A percentile compares a stretch with the other conserved stretches of the same genome.
Conservation (phyloP, 1,139 yeast species). For the Nakaseomyces bracarensis region DNA sequence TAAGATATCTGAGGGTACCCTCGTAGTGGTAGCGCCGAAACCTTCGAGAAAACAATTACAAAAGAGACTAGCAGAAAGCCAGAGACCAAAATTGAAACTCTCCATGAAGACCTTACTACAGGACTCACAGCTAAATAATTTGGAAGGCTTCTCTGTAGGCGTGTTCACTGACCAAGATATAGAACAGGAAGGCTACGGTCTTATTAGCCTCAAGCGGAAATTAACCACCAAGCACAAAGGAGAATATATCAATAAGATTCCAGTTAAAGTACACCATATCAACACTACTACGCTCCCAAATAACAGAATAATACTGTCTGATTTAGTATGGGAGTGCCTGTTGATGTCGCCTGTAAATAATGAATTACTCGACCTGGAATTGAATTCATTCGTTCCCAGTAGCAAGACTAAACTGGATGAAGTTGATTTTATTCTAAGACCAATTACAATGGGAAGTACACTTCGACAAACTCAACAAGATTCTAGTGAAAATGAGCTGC, state of each 20-base stretch:
- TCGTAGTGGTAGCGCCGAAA: conserved; percentile 79
- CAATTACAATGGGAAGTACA: conserved; percentile 1
- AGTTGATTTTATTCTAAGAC: not conserved
- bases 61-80: conserved; percentile 7
- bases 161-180: not conserved
- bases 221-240: not conserved
- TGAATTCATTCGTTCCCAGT: conserved; percentile 1
- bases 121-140: not conserved
- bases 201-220: not conserved
- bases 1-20: conserved; percentile 61
- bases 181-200: not conserved
- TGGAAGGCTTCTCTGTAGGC: not conserved
- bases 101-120: not conserved
- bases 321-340: conserved; percentile 2
- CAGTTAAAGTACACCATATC: not conserved
- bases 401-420: not conserved
- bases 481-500: not conserved
- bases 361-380: not conserved
- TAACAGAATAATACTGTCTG: not conserved
- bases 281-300: not conserved
- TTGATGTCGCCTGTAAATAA: not conserved
- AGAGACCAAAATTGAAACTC: not conserved
- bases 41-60: conserved; percentile 36
- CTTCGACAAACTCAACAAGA: not conserved
- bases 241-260: not conserved